phyloP scores from a whole-genome alignment of 179 eudicot species.

The Carnegiea gigantea region DNA sequence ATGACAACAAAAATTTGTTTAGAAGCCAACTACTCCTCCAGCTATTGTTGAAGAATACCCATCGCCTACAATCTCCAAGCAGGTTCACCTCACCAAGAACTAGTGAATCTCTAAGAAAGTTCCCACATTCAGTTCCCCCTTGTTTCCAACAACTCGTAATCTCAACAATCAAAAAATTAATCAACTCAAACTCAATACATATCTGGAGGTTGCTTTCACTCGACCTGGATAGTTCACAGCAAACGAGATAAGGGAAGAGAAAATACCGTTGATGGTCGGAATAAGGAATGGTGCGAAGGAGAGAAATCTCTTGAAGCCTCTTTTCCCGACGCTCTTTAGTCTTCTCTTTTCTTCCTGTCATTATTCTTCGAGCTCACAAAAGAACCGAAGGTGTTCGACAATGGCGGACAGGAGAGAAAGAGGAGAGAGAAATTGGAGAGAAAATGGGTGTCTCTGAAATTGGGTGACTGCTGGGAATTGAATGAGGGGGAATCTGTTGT shows the following conservation, averaged over 20 bases:
- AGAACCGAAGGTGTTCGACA: not conserved
- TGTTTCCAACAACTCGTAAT: not conserved
- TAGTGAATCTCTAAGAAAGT: not conserved
- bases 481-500: not conserved
- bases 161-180: not conserved
- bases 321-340: constrained; percentile 62
- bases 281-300: constrained; percentile 77
- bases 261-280: constrained; percentile 69
- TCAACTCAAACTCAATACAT: not conserved
- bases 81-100: not conserved
- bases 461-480: not conserved
- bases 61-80: not conserved
- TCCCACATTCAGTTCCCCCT: not conserved
- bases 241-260: not conserved
- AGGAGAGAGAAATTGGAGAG: not conserved
- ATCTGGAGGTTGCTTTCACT: too few relatives aligned
- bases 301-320: constrained; percentile 70
- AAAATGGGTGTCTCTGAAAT: not conserved
- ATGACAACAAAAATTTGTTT: not conserved
- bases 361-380: not conserved
- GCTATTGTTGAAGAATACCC: not conserved
- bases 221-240: not conserved
- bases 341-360: constrained; percentile 34
- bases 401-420: not conserved
- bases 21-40: not conserved